Evolutionary conservation across 163 green algal species (phyloP).

Genomic region (Chlamydomonas reinhardtii): DNA sequence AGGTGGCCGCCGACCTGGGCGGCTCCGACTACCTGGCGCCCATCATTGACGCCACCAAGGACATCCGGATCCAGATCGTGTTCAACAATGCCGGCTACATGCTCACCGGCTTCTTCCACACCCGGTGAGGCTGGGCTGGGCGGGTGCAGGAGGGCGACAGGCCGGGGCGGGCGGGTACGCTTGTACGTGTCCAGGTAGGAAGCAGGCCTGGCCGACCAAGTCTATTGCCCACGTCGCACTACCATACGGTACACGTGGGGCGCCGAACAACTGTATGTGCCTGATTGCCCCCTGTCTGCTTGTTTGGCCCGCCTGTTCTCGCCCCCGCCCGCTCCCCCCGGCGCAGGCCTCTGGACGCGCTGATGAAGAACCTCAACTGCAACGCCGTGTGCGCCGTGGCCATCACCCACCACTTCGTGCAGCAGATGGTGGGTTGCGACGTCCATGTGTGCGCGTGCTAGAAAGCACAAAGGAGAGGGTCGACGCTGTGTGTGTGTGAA

Average conservation of each 20-base stretch:
- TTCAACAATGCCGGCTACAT: constrained; percentile 98
- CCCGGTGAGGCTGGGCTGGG: constrained; percentile 82
- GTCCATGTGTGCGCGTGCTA: too few relatives aligned
- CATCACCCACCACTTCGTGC: constrained; percentile 94
- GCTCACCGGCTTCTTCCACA: constrained; percentile 94
- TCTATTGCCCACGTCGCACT: not conserved
- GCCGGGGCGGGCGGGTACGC: too few relatives aligned
- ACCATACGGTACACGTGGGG: too few relatives aligned
- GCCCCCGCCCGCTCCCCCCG: too few relatives aligned
- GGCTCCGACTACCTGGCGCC: constrained; percentile 78
- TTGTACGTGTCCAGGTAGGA: too few relatives aligned
- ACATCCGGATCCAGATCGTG: constrained; percentile 89
- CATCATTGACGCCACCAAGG: constrained; percentile 82
- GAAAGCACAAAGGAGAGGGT: too few relatives aligned
- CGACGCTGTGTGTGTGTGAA: too few relatives aligned
- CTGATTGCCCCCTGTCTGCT: too few relatives aligned
- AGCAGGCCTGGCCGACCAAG: too few relatives aligned
- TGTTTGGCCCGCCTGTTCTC: too few relatives aligned
- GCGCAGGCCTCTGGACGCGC: constrained; percentile 73
- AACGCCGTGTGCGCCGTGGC: constrained; percentile 89
- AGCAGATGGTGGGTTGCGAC: constrained; percentile 74
- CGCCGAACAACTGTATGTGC: too few relatives aligned
- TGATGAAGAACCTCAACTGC: constrained; percentile 94
- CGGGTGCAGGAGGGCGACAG: constrained; percentile 72
- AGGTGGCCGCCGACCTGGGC: constrained; percentile 72